Conservation (phyloP, 108 stramenopile genomes). For the Nitzschia sp. region DNA sequence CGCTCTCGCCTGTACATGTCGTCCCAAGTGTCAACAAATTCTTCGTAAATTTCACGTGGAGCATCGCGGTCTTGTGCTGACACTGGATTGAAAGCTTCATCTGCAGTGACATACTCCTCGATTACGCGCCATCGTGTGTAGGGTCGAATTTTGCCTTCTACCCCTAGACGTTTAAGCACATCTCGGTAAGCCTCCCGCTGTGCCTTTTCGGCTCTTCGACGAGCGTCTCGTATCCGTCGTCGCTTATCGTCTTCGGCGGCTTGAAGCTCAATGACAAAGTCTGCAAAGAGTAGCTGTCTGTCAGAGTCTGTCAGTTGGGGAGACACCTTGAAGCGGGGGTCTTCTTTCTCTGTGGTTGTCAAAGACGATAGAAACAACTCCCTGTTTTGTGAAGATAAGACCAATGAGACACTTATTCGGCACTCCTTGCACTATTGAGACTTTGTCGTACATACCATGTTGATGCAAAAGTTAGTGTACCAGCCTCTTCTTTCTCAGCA, state of each 20-base stretch:
- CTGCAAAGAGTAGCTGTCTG: conserved; percentile 74
- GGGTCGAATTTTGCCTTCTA: conserved; percentile 54
- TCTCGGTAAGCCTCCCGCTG: conserved; percentile 71
- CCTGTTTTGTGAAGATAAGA: too few relatives aligned
- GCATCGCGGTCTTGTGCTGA: conserved; percentile 64
- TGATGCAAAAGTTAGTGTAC: conserved; percentile 65
- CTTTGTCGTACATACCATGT: conserved; percentile 71
- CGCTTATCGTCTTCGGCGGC: conserved; percentile 78
- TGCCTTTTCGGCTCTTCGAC: conserved; percentile 72
- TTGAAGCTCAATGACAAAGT: conserved; percentile 75
- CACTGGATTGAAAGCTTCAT: conserved; percentile 53
- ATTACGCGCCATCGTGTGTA: conserved; percentile 55
- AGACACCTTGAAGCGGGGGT: conserved; percentile 60
- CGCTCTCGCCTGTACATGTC: conserved; percentile 62
- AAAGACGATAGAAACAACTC: conserved; percentile 57
- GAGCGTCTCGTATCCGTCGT: conserved; percentile 71
- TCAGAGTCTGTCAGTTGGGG: conserved; percentile 59
- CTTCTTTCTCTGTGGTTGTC: conserved; percentile 40
- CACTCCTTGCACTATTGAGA: too few relatives aligned
- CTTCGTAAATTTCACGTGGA: conserved; percentile 75
- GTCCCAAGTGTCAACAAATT: conserved; percentile 78
- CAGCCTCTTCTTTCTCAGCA: conserved; percentile 62
- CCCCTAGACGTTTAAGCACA: conserved; percentile 44
- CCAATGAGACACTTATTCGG: too few relatives aligned
- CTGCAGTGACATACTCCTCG: conserved; percentile 46